phyloP scores from a whole-genome alignment of 495 filamentous ascomycete genomes.

The Penicillium subrubescens region DNA sequence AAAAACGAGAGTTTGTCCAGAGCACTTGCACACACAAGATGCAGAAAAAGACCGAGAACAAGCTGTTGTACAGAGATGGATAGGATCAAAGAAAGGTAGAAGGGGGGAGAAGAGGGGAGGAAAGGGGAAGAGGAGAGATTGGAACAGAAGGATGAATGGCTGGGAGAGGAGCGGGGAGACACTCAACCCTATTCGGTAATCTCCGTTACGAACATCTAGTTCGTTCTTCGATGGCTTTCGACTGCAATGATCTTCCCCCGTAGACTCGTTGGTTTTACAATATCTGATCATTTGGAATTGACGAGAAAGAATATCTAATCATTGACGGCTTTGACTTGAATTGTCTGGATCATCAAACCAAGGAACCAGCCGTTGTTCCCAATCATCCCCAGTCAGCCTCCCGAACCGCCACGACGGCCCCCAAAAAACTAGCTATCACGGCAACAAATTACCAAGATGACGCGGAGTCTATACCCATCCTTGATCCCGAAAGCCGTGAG shows the following conservation, averaged over 20 bases:
- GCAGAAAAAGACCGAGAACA: constrained; percentile 29
- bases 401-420: background rate
- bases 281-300: background rate
- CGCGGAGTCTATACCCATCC: background rate
- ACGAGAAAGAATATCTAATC: background rate
- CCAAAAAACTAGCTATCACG: background rate
- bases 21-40: constrained; percentile 20
- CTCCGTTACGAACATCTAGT: constrained; percentile 20
- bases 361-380: background rate
- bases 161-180: constrained; percentile 33
- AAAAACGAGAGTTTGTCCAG: constrained; percentile 32
- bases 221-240: background rate
- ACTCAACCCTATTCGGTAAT: constrained; percentile 28
- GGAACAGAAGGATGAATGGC: background rate
- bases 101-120: constrained; percentile 30
- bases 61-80: constrained; percentile 44
- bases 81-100: constrained; percentile 32
- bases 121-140: constrained; percentile 12
- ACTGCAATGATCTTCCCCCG: background rate
- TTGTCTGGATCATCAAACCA: background rate
- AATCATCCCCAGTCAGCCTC: constrained; percentile 1
- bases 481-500: background rate
- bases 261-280: constrained; percentile 2
- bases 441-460: background rate
- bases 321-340: background rate